Evolutionary conservation across 257 asterid species (phyloP).

Genomic region (Lycium barbarum): DNA sequence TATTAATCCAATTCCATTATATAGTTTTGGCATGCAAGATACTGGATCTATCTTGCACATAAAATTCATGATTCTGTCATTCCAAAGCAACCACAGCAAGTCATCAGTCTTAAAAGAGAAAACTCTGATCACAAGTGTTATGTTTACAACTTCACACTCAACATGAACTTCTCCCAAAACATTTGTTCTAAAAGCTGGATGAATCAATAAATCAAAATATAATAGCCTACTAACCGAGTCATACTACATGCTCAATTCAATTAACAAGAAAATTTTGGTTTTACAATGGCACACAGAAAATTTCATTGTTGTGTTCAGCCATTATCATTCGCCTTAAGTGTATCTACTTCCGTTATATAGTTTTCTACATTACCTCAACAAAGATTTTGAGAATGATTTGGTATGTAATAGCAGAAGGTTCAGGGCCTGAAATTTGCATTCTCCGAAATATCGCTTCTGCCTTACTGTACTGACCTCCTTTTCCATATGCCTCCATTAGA

Average conservation of each 20-base stretch:
- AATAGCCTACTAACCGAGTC: neutral
- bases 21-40: conserved; percentile 21
- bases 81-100: neutral
- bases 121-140: conserved; percentile 2
- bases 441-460: conserved; percentile 93
- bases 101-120: neutral
- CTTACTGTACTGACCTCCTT: conserved; percentile 75
- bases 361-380: conserved; percentile 64
- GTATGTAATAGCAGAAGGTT: conserved; percentile 96
- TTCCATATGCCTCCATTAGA: conserved; percentile 97
- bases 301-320: conserved; percentile 1
- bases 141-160: neutral
- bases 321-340: neutral
- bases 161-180: neutral
- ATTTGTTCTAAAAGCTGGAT: neutral
- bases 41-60: conserved; percentile 13
- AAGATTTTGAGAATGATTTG: conserved; percentile 87
- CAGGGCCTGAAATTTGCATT: conserved; percentile 95
- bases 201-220: neutral
- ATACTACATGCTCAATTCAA: neutral
- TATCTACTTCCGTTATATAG: neutral
- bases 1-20: neutral
- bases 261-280: neutral
- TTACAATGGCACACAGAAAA: neutral
- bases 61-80: neutral